A percentile compares a stretch with the other conserved stretches of the same genome.
Evolutionary conservation across 176 grass and related monocot genomes (phyloP).

Genomic region (Ananas comosus): DNA sequence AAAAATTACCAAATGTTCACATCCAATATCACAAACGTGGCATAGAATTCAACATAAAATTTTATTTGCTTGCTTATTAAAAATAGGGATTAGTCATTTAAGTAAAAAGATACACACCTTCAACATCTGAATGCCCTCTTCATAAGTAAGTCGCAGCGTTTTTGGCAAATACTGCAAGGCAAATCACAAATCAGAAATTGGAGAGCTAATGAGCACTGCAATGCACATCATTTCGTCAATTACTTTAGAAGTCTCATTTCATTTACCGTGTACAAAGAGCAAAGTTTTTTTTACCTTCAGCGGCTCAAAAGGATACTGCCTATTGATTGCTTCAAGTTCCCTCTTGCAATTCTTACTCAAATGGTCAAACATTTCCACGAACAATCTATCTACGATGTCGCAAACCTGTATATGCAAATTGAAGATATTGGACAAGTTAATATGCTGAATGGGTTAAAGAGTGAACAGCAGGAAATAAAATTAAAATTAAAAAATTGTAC

Average conservation of each 20-base stretch:
- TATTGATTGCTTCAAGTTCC: conserved; percentile 81
- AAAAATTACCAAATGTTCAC: too few species aligned
- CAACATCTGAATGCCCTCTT: conserved; percentile 82
- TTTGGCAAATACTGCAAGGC: conserved; percentile 67
- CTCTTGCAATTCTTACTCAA: conserved; percentile 62
- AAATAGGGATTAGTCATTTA: neutral
- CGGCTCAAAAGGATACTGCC: conserved; percentile 79
- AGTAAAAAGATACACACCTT: conserved; percentile 38
- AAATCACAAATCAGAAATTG: conserved; percentile 15
- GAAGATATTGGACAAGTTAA: conserved; percentile 8
- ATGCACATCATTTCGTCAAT: too few species aligned
- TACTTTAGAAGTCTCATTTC: too few species aligned
- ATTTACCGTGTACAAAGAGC: neutral
- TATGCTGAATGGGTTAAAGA: conserved; percentile 4
- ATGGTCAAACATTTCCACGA: conserved; percentile 87
- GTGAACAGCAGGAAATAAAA: neutral
- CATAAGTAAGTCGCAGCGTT: conserved; percentile 73
- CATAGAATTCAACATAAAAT: too few species aligned
- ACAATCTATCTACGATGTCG: conserved; percentile 77
- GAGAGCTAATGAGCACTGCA: neutral
- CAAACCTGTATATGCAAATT: conserved; percentile 50
- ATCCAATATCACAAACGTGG: too few species aligned
- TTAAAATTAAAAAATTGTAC: neutral
- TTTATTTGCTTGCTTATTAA: neutral
- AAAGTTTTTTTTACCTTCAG: conserved; percentile 42